Conservation (phyloP, 331 rosid genomes). For the Ulmus americana region DNA sequence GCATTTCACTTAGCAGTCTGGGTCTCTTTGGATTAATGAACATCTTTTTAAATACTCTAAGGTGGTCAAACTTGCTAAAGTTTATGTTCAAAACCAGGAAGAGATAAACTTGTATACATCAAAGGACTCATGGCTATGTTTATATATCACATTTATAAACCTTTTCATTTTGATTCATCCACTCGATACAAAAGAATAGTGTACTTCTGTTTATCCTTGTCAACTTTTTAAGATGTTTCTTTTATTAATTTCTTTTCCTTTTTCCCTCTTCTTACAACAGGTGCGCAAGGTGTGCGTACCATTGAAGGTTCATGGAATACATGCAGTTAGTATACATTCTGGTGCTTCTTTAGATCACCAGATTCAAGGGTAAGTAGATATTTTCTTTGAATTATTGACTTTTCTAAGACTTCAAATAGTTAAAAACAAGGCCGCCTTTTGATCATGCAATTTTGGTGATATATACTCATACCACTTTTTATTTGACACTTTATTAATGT, state of each 20-base stretch:
- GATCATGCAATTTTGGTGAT: neutral
- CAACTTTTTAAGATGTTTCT: constrained; percentile 5
- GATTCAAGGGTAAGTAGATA: constrained; percentile 89
- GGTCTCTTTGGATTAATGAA: neutral
- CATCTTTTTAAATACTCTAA: neutral
- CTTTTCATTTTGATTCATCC: neutral
- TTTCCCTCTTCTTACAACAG: constrained; percentile 31
- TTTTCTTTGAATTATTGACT: constrained; percentile 3
- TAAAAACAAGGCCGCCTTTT: neutral
- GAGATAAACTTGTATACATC: neutral
- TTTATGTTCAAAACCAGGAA: neutral
- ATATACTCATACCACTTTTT: constrained; percentile 4
- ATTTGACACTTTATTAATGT: neutral
- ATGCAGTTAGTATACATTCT: constrained; percentile 82
- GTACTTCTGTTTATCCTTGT: neutral
- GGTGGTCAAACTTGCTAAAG: neutral
- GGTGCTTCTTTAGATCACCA: constrained; percentile 87
- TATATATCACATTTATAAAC: neutral
- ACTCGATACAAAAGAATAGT: neutral
- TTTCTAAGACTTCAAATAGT: neutral
- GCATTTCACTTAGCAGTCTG: constrained; percentile 2
- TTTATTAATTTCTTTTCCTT: neutral
- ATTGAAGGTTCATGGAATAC: constrained; percentile 80
- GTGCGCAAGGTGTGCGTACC: constrained; percentile 79
- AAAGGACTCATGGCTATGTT: neutral